Evolutionary conservation across 768 basidiomycete genomes (phyloP).

Genomic region (Pleurotus salmoneostramineus): DNA sequence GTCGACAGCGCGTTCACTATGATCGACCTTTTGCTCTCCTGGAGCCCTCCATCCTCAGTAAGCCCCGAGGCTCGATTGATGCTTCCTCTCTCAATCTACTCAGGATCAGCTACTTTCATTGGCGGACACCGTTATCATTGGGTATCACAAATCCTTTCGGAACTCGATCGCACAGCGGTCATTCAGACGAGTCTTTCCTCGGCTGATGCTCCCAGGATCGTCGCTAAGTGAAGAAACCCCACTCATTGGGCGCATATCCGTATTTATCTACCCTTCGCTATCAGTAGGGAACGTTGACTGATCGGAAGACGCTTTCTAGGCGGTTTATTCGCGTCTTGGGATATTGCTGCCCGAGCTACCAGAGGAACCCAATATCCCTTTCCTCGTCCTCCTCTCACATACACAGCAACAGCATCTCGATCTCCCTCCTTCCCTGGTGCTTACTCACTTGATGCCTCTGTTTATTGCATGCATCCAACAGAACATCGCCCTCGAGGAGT

Average conservation of each 20-base stretch:
- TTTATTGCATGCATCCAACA: constrained; percentile 49
- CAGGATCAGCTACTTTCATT: constrained; percentile 25
- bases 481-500: constrained; percentile 53
- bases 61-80: constrained; percentile 22
- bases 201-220: constrained; percentile 28
- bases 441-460: constrained; percentile 33
- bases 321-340: constrained; percentile 31
- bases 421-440: constrained; percentile 11
- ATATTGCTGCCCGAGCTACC: constrained; percentile 11
- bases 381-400: constrained; percentile 37
- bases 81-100: not conserved
- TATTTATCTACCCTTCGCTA: constrained; percentile 21
- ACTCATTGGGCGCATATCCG: constrained; percentile 32
- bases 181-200: constrained; percentile 42
- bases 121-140: constrained; percentile 30
- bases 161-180: constrained; percentile 41
- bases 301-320: constrained; percentile 18
- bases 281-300: not conserved
- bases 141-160: constrained; percentile 34
- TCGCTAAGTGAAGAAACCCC: constrained; percentile 38
- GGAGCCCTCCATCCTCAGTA: constrained; percentile 20
- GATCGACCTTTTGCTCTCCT: constrained; percentile 19
- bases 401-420: constrained; percentile 8
- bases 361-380: constrained; percentile 21
- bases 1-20: constrained; percentile 25